Base-by-base conservation (phyloP, 768 basidiomycete species). In the Tricholoma terreum region DNA sequence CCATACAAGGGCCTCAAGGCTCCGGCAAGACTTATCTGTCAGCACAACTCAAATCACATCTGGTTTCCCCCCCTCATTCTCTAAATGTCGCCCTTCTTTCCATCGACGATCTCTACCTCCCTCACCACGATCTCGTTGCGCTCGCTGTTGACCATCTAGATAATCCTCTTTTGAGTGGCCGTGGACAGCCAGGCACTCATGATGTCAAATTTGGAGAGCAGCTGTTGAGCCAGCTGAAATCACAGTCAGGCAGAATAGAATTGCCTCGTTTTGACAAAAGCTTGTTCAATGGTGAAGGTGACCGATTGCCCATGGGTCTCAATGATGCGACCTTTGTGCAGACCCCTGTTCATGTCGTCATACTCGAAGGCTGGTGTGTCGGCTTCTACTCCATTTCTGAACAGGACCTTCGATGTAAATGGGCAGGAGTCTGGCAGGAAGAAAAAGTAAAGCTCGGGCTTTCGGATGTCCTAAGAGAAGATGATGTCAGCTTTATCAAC, bases 351-450 rank as follows among this genome's bases (percentile, higher is more conserved):
- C 92, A 99, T 66, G 75, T 98, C 12, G 87, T 98, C 50, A 80
- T 99, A 50, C 75, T 99, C 50, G 97, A 99, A 74, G 97, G 97
- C 9, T 99, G 97, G 97, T 94, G 88, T 71, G 84, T 90, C 21
- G 95, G 96, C 0, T 98, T 97, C 68, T 78, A 80, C 51, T 86
- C 92, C 1, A 76, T 92, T 6, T 63, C 75, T 0, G 46, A 61
- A 15, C 70, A 75, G 9, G 81, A 83, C 58, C 68, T 93, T 33
- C 77, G 83, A 43, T 67, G 66, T 36, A 74, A 79, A 30, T 92
- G 87, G 82, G 69, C 74, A 38, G 75, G 75, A 2, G 58, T 63
- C 10, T 83, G 81, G 78, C 69, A 61, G 45, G 65, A 69, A 34
- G 77, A 79, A 60, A 65, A 69, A n/a, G 56, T 56, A 57, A 69